Percentiles rank a stretch among this genome's conserved stretches.
Conservation (phyloP, 495 filamentous ascomycete species). For the Penicillium odoratum region DNA sequence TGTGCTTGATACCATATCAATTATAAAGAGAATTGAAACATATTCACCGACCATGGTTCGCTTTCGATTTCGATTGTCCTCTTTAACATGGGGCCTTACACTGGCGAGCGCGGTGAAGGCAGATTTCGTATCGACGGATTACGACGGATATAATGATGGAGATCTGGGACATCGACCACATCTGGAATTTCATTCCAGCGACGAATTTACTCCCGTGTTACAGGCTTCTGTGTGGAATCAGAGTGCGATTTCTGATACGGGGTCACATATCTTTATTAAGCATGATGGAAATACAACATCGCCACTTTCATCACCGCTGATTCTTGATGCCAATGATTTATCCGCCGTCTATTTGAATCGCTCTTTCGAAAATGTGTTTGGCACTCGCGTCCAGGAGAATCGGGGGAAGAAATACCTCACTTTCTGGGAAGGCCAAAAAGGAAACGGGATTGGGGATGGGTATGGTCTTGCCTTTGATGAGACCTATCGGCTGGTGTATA, state of each 20-base stretch:
- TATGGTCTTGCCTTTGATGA: conserved; percentile 26
- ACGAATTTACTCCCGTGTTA: conserved; percentile 20
- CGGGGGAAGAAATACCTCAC: conserved; percentile 19
- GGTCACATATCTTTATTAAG: conserved; percentile 25
- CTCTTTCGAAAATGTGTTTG: conserved; percentile 23
- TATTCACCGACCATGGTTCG: background rate
- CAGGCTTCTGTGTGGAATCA: conserved; percentile 21
- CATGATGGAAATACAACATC: conserved; percentile 24
- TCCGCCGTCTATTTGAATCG: conserved; percentile 26
- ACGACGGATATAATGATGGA: conserved; percentile 20
- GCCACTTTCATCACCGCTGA: conserved; percentile 22
- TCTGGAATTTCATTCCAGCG: conserved; percentile 24
- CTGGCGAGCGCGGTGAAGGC: background rate
- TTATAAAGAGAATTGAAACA: too few relatives aligned
- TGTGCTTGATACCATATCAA: background rate
- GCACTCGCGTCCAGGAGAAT: conserved; percentile 21
- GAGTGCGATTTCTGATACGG: conserved; percentile 14
- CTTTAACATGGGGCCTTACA: background rate
- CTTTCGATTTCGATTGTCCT: background rate
- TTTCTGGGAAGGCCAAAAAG: conserved; percentile 24
- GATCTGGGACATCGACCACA: conserved; percentile 23
- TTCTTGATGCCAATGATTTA: conserved; percentile 19
- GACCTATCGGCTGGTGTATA: conserved; percentile 19
- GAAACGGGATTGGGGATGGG: conserved; percentile 21
- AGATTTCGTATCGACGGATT: conserved; percentile 21